These are phyloP conservation scores for Lipomyces sp. DNA, from an alignment of 805 yeast genomes.

Conservation along the genomic window DNA sequence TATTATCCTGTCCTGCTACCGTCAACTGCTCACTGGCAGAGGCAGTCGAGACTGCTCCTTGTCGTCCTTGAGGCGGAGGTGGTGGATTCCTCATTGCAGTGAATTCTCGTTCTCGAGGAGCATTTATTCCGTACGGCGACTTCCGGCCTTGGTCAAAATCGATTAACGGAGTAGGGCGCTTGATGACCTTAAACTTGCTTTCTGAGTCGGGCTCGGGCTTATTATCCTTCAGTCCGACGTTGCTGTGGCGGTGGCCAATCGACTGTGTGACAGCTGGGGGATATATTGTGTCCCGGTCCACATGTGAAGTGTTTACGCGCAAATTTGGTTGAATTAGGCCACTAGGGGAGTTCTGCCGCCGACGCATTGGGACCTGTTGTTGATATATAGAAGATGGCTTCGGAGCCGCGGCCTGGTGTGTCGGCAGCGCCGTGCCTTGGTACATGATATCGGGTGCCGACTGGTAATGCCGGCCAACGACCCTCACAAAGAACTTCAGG, in stretches of 20 bases:
- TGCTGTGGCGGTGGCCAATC: constrained; percentile 1
- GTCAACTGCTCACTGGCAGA: constrained; percentile 3
- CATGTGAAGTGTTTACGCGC: constrained; percentile 19
- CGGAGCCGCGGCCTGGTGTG: constrained; percentile 2
- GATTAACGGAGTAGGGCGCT: constrained; percentile 24
- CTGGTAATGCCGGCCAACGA: constrained; percentile 11
- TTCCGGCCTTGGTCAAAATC: constrained; percentile 31
- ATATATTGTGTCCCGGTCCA: constrained; percentile 7
- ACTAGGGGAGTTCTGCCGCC: constrained; percentile 1
- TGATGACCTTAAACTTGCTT: constrained; percentile 26
- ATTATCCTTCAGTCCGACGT: constrained; percentile 2
- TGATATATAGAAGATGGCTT: not conserved
- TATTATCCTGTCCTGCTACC: not conserved
- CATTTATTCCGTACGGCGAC: constrained; percentile 25
- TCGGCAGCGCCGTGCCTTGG: not conserved
- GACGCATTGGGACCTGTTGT: constrained; percentile 1
- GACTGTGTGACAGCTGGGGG: not conserved
- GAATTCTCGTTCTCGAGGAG: constrained; percentile 13
- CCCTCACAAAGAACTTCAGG: constrained; percentile 37
- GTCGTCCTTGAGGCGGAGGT: constrained; percentile 29
- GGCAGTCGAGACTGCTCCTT: constrained; percentile 1
- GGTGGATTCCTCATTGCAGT: constrained; percentile 33
- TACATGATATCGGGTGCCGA: constrained; percentile 22
- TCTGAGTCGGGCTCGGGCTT: not conserved
- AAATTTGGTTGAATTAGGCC: constrained; percentile 5